Conservation (phyloP, 2,329 filamentous ascomycete genomes). For the Dactylella cylindrospora region DNA sequence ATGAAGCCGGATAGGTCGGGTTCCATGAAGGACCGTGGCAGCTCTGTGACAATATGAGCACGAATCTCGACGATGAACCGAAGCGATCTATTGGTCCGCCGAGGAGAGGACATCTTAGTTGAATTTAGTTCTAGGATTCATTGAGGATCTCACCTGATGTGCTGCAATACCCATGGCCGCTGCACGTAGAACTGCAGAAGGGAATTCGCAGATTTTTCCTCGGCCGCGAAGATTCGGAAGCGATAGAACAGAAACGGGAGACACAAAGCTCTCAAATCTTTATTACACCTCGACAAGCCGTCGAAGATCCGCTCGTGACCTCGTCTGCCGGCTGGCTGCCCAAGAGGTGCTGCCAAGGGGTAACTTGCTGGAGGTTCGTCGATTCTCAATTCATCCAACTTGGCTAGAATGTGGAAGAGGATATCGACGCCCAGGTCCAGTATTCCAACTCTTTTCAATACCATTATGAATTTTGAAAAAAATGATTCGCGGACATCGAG, state of each 20-base stretch:
- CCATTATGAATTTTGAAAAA: no score
- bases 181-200: conserved; percentile 8
- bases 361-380: conserved; percentile 9
- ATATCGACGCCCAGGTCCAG: no score
- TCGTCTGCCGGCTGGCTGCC: background rate
- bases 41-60: background rate
- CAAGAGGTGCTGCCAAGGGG: conserved; percentile 13
- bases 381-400: conserved; percentile 3
- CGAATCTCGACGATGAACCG: conserved; percentile 25
- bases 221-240: conserved; percentile 3
- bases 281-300: conserved; percentile 24
- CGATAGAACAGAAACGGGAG: conserved; percentile 21
- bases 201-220: conserved; percentile 7
- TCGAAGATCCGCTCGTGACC: conserved; percentile 16
- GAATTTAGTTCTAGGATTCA: no score
- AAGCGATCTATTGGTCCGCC: conserved; percentile 8
- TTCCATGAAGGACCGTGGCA: conserved; percentile 21
- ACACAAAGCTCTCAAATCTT: conserved; percentile 3
- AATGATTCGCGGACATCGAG: no score
- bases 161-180: conserved; percentile 8
- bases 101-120: no score
- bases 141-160: conserved; percentile 13
- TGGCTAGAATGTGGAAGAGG: conserved; percentile 16
- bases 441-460: no score
- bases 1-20: conserved; percentile 13